Conservation (phyloP, 2,329 filamentous ascomycete species). For the Talaromyces sp. region DNA sequence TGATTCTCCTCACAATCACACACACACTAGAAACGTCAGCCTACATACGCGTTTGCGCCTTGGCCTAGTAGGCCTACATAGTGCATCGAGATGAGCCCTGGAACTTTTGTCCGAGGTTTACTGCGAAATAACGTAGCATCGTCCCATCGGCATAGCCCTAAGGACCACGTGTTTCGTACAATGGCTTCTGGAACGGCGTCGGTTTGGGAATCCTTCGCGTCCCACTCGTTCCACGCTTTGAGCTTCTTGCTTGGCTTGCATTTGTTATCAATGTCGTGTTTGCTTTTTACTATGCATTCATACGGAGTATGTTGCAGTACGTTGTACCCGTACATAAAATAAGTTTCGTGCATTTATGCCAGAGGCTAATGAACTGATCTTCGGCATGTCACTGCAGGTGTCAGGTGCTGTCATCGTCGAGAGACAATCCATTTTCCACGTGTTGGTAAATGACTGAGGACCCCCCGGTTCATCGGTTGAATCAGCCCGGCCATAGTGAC, state of each 20-base stretch:
- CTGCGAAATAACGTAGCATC: not conserved
- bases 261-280: not conserved
- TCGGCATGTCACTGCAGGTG: not conserved
- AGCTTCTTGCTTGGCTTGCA: not conserved
- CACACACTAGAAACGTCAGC: not conserved
- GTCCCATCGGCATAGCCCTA: constrained; percentile 1
- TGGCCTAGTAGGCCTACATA: not conserved
- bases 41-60: not conserved
- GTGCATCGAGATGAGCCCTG: not conserved
- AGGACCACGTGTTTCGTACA: constrained; percentile 5
- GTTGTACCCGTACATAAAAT: not conserved
- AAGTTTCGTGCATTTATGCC: not conserved
- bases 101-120: not conserved
- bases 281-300: not conserved
- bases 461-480: not conserved
- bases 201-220: not conserved
- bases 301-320: not conserved
- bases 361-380: not conserved
- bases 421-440: not conserved
- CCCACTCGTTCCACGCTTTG: not conserved
- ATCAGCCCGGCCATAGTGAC: not conserved
- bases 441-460: not conserved
- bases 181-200: not conserved
- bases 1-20: not conserved
- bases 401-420: not conserved